These are phyloP conservation scores for Stagonosporopsis tanaceti DNA, from an alignment of 2,329 filamentous ascomycete species.

Conservation along the genomic window DNA sequence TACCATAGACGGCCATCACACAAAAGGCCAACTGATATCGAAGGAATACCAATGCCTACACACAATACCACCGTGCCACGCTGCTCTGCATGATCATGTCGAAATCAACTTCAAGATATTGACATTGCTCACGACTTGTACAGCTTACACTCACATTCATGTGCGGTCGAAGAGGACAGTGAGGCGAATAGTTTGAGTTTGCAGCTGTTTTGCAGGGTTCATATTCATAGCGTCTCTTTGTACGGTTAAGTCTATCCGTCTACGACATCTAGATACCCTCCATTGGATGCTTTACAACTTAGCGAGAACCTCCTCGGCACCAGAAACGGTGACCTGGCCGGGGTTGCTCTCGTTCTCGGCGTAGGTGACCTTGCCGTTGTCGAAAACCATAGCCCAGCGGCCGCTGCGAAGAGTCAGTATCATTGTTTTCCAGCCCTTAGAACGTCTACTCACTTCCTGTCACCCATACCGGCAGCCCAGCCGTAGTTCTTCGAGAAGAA, in stretches of 20 bases:
- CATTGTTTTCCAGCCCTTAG: no score
- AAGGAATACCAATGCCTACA: conserved; percentile 1
- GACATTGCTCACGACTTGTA: not conserved
- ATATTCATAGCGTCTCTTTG: conserved; percentile 2
- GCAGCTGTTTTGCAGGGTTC: not conserved
- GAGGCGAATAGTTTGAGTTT: not conserved
- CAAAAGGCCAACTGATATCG: not conserved
- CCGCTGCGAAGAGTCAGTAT: conserved; percentile 47
- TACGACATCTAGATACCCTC: not conserved
- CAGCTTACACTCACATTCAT: not conserved
- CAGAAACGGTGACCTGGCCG: conserved; percentile 58
- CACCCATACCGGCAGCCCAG: conserved; percentile 73
- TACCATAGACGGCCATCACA: not conserved
- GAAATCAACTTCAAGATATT: not conserved
- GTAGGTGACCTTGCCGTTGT: conserved; percentile 80
- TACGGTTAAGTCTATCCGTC: not conserved
- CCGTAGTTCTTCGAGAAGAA: conserved; percentile 81
- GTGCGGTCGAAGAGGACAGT: not conserved
- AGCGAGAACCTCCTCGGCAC: conserved; percentile 57
- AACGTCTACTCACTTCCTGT: conserved; percentile 63
- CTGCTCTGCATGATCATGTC: not conserved
- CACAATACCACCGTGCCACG: not conserved
- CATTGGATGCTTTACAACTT: conserved; percentile 50
- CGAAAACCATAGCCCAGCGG: conserved; percentile 81
- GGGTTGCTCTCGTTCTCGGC: conserved; percentile 73